phyloP scores from a whole-genome alignment of 768 basidiomycete genomes.

The Tricholoma matsutake region DNA sequence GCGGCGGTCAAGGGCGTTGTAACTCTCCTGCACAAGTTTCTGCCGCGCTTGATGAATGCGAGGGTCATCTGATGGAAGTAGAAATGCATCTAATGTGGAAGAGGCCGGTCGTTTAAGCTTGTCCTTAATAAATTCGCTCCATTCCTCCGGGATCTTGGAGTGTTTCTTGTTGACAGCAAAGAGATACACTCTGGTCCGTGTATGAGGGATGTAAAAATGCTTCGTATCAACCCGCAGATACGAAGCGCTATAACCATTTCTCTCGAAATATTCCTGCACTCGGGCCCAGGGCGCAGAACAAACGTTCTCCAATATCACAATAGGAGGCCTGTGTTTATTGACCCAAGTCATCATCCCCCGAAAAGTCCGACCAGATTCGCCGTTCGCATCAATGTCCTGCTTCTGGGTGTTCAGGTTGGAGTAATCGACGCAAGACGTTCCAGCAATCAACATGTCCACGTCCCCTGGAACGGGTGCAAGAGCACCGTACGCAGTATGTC shows the following conservation, averaged over 20 bases:
- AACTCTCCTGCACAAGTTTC: constrained; percentile 72
- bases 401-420: constrained; percentile 94
- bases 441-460: constrained; percentile 87
- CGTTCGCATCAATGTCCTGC: constrained; percentile 84
- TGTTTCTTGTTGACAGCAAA: constrained; percentile 68
- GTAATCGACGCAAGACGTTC: constrained; percentile 96
- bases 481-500: constrained; percentile 91
- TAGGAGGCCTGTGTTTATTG: constrained; percentile 74
- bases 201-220: constrained; percentile 92
- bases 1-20: constrained; percentile 59
- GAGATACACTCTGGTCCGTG: constrained; percentile 86
- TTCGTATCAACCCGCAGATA: constrained; percentile 78
- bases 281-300: constrained; percentile 84
- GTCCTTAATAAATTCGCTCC: constrained; percentile 58
- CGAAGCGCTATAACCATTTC: constrained; percentile 72
- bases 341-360: constrained; percentile 96
- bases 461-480: constrained; percentile 83
- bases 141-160: constrained; percentile 60
- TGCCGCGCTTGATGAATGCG: constrained; percentile 88
- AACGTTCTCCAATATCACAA: constrained; percentile 96
- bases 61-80: constrained; percentile 88
- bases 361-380: constrained; percentile 93
- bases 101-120: constrained; percentile 82
- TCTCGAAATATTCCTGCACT: constrained; percentile 74
- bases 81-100: constrained; percentile 85